Percentiles rank a stretch among this genome's conserved stretches.
These are phyloP conservation scores for Podospora pseudocomata DNA, from an alignment of 495 filamentous ascomycete genomes.

Conservation along the genomic window DNA sequence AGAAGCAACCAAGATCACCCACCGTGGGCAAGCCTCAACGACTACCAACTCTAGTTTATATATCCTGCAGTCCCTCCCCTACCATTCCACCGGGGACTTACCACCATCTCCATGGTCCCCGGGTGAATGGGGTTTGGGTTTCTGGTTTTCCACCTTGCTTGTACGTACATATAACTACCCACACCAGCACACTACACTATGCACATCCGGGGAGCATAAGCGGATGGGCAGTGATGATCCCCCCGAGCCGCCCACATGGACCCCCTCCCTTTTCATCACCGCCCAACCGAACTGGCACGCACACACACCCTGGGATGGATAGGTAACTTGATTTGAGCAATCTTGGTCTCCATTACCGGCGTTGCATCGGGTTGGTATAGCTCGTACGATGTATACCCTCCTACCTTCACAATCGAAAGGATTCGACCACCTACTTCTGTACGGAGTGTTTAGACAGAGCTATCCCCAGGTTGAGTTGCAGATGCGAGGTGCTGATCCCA, in stretches of 20 bases:
- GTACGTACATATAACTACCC: background rate
- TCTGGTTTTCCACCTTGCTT: background rate
- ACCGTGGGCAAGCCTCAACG: background rate
- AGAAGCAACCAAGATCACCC: background rate
- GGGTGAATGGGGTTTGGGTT: background rate
- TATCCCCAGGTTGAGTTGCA: too few species aligned
- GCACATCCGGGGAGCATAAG: background rate
- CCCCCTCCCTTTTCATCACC: background rate
- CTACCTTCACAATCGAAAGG: background rate
- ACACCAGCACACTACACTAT: background rate
- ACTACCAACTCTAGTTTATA: background rate
- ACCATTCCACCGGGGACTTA: background rate
- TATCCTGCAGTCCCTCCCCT: background rate
- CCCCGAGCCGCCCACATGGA: background rate
- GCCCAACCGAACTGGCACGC: background rate
- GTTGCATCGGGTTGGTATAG: background rate
- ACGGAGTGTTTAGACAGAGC: background rate
- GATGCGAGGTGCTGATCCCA: too few species aligned
- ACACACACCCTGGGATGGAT: background rate
- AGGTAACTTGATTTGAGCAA: background rate
- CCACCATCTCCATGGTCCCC: background rate
- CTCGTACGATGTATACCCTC: background rate
- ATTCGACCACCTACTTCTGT: background rate
- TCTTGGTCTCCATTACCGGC: background rate
- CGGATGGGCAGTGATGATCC: background rate